These are phyloP conservation scores for Chrysoporthe cubensis DNA, from an alignment of 2,329 filamentous ascomycete species.

Conservation along the genomic window DNA sequence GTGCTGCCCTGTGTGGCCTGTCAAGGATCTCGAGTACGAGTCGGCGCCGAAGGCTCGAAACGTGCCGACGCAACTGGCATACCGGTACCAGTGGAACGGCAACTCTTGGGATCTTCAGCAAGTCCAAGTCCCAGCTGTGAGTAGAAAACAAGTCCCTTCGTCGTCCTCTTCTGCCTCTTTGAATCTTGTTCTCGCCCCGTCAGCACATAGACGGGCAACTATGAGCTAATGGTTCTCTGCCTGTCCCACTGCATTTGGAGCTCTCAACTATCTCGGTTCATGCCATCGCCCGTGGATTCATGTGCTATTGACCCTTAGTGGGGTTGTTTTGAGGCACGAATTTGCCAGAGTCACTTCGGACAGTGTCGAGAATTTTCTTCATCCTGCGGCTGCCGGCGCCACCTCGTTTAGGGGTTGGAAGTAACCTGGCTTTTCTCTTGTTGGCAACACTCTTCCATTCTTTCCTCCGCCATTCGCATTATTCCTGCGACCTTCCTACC, in stretches of 20 bases:
- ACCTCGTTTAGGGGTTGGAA: background rate
- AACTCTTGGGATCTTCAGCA: slow-evolving; percentile 42
- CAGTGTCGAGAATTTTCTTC: background rate
- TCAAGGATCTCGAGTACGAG: slow-evolving; percentile 52
- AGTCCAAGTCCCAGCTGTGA: slow-evolving; percentile 39
- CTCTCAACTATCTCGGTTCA: background rate
- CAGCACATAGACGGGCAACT: background rate
- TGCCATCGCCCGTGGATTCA: too few relatives aligned
- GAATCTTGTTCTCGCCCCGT: background rate
- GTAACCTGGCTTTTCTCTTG: background rate
- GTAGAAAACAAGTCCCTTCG: slow-evolving; percentile 30
- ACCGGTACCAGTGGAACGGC: slow-evolving; percentile 48
- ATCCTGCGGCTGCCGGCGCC: background rate
- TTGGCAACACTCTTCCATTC: background rate
- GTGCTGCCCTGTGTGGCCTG: slow-evolving; percentile 58
- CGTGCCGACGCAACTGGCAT: slow-evolving; percentile 30
- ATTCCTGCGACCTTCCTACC: background rate
- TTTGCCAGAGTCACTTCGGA: background rate
- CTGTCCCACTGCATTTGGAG: slow-evolving; percentile 7
- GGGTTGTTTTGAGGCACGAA: background rate
- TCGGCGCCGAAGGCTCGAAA: slow-evolving; percentile 41
- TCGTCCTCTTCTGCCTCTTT: background rate
- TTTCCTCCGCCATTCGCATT: background rate
- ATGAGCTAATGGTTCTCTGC: background rate
- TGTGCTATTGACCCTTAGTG: background rate